These are phyloP conservation scores for Colletotrichum sp. DNA, from an alignment of 2,329 filamentous ascomycete species.

Conservation along the genomic window DNA sequence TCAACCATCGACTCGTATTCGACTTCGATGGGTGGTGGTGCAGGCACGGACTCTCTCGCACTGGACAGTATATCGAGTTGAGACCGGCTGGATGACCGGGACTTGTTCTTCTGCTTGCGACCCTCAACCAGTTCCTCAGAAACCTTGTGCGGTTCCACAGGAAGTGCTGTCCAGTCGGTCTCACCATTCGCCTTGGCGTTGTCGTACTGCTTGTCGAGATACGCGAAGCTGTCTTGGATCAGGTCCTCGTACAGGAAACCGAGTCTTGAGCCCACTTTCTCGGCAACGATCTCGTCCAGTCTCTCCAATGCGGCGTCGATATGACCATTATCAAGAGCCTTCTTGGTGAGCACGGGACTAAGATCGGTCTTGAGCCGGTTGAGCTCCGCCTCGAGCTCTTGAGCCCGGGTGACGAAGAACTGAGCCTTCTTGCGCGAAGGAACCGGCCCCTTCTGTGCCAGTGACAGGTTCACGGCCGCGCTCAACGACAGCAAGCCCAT, in stretches of 20 bases:
- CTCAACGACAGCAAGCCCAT: conserved; percentile 36
- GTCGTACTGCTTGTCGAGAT: conserved; percentile 32
- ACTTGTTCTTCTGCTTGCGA: conserved; percentile 47
- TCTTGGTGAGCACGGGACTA: conserved; percentile 45
- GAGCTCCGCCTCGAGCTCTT: conserved; percentile 40
- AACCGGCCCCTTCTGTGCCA: conserved; percentile 33
- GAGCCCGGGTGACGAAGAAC: conserved; percentile 34
- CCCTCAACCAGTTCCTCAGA: conserved; percentile 32
- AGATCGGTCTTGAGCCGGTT: conserved; percentile 39
- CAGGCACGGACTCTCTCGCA: rapidly evolving
- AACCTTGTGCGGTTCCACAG: conserved; percentile 20
- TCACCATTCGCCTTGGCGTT: conserved; percentile 21
- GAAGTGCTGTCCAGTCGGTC: conserved; percentile 21
- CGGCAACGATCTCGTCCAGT: conserved; percentile 39
- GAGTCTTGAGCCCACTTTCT: conserved; percentile 42
- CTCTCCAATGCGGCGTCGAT: conserved; percentile 35
- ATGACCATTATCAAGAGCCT: conserved; percentile 44
- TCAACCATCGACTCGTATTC: conserved; percentile 26
- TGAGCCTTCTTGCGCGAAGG: conserved; percentile 43
- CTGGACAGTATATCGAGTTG: conserved; percentile 31
- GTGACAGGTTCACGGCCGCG: conserved; percentile 43
- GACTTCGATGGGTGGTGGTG: background rate
- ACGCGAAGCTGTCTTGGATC: conserved; percentile 38
- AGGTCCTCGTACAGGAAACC: conserved; percentile 48
- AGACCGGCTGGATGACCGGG: conserved; percentile 39